Base-by-base conservation (phyloP, 306 rosid genomes). In the Glycine latifolia region DNA sequence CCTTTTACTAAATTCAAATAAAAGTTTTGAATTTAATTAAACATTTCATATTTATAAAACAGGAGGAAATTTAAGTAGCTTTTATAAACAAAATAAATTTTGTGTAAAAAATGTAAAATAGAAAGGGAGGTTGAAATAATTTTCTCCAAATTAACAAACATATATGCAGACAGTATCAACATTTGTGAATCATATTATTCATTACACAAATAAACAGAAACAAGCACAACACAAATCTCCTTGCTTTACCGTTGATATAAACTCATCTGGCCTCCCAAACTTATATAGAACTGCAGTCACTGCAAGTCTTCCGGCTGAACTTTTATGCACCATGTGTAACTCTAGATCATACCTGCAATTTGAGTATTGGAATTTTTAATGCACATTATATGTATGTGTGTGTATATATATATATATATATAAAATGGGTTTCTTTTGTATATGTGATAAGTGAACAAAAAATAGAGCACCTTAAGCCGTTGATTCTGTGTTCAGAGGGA, bases 261-360 rank as follows among this genome's bases (percentile, higher is more conserved):
- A 68, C 11, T 0, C 7, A 46, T 68, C 55, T 44, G 8, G 9
- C 1, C 0, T 4, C 10, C 55, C 73, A 44, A 16, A 0, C 4
- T 4, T 10, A 1, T 16, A 68, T 16, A 44, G 0, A 16, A 16
- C 0, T 9, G 39, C 73, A 68, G 10, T 16, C 37, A 68, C 73
- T 0, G 73, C 55, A 43, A 46, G 3, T 8, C 0, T 15, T 16
- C 0, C 54, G 5, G 1, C 10, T 4, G 37, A 16, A 68, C 54
- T 68, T 9, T 0, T 46, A 43, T 68, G 73, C 37, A 68, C 73
- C 37, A 68, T 1, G 10, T 68, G 55, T 46, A 68, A 43, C 39
- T 68, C 74, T 17, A 68, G 55, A 44, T 46, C 74, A 46, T 15
- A 68, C 41, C 74, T 68, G 14, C n/a, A 67, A 15, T 37, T 65